These are phyloP conservation scores for Hypericum androsaemum DNA, from an alignment of 345 rosid genomes.

Conservation along the genomic window DNA sequence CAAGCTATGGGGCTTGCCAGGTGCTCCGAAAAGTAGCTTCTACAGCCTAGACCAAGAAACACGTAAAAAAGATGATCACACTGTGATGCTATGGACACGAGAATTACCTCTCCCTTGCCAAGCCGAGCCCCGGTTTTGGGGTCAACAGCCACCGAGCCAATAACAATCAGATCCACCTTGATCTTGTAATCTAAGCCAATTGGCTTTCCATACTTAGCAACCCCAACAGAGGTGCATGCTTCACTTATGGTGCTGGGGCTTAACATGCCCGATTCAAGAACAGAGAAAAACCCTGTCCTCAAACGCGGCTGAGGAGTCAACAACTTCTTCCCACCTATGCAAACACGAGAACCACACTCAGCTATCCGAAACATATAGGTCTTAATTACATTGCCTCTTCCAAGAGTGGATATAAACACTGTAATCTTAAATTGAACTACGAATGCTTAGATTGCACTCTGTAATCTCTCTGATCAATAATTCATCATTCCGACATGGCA, in stretches of 20 bases:
- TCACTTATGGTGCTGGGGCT: conserved; percentile 39
- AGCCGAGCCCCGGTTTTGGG: conserved; percentile 77
- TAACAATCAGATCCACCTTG: conserved; percentile 64
- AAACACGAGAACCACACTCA: not conserved
- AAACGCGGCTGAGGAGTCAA: conserved; percentile 86
- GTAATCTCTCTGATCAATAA: too few relatives aligned
- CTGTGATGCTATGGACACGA: too few relatives aligned
- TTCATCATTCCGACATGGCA: too few relatives aligned
- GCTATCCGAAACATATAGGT: not conserved
- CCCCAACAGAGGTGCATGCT: conserved; percentile 79
- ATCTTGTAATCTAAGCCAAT: conserved; percentile 74
- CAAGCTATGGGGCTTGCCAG: too few relatives aligned
- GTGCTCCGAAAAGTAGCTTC: too few relatives aligned
- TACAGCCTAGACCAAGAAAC: too few relatives aligned
- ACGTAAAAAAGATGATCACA: too few relatives aligned
- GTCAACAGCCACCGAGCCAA: conserved; percentile 88
- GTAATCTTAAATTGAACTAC: too few relatives aligned
- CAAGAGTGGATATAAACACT: too few relatives aligned
- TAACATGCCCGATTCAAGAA: conserved; percentile 45
- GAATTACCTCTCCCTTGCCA: conserved; percentile 83
- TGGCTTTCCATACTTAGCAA: conserved; percentile 74
- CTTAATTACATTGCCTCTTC: too few relatives aligned
- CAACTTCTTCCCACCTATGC: conserved; percentile 60
- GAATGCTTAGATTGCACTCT: too few relatives aligned
- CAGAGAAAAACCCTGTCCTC: conserved; percentile 83